Evolutionary conservation across 2,329 filamentous ascomycete species (phyloP), one percentile per base, ranked within the genome.

Genomic region (Leptographium lundbergii): DNA sequence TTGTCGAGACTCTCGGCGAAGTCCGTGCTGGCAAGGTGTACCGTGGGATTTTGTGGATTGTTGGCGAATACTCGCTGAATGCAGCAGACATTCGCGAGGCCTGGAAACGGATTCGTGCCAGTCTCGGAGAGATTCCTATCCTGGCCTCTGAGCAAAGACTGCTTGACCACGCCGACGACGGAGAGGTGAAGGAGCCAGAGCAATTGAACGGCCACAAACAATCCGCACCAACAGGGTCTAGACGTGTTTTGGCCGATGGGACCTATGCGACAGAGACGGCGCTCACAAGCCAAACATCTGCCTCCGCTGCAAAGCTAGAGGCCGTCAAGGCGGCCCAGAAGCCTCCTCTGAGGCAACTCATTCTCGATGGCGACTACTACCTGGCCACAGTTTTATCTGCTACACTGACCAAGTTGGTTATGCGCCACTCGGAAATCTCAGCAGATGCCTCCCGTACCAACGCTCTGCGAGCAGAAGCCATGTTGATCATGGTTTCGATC

Each of bases 401-500:
- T 9, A 96, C 92, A 1, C 81, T 99, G 60, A 96, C 94, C 19
- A 99, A 99, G 75, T 81, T 99, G 58, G 94, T 99, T 56, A 96
- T 99, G 91, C 88, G 94, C 57, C 91, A 97, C 71, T 88, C 90
- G 2, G 91, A 97, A 69, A 91, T 97, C 61, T 96, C 92, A 1
- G 77, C 87, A 27, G 92, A 96, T 67, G 74, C 80, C 51, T 88
- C 89, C 51, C 87, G 94, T 47, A 97, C 92, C 34, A 99, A 99
- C 67, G 91, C 92, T 34, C 81, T 99, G 29, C 87, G 90, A 56
- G 94, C 94, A 4, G 94, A 99, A 73, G 94, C 94, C 52, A 99
- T 99, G 94, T 81, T 99, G 57, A 97, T 99, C 70, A 96, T 97
- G 91, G 96, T 99, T 66, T 97, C 94, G 6, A 95, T 99, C 65